Evolutionary conservation across 495 filamentous ascomycete species (phyloP).

Genomic region (Paragyromitra xinjiangensis): DNA sequence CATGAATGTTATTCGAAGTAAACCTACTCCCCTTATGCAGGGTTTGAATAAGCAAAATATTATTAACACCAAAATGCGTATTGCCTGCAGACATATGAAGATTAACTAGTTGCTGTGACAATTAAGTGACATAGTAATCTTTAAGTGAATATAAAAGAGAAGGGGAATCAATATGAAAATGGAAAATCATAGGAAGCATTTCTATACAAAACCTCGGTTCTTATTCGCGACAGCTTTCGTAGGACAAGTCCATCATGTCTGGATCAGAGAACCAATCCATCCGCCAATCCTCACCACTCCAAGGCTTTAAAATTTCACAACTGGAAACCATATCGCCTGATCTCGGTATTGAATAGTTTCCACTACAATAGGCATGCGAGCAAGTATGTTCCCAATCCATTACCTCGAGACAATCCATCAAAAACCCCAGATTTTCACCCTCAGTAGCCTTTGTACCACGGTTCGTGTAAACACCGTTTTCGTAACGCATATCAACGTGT

Average conservation of each 20-base stretch:
- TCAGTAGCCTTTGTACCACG: background rate
- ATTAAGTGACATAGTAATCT: background rate
- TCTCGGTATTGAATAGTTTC: background rate
- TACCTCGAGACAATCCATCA: slow-evolving; percentile 7
- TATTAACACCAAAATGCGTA: too few species aligned
- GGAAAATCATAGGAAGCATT: background rate
- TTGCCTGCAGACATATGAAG: background rate
- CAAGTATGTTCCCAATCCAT: slow-evolving; percentile 49
- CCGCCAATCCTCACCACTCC: slow-evolving; percentile 11
- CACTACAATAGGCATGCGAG: slow-evolving; percentile 3
- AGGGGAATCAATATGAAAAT: background rate
- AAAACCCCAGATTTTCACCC: background rate
- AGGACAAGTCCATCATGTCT: slow-evolving; percentile 43
- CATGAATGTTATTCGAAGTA: too few species aligned
- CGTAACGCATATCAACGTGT: background rate
- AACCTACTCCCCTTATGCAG: too few species aligned
- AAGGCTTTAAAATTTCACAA: background rate
- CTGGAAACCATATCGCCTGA: background rate
- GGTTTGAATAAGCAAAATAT: too few species aligned
- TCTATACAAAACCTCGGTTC: background rate
- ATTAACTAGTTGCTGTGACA: background rate
- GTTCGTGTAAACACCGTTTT: background rate
- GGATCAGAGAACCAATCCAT: slow-evolving; percentile 27
- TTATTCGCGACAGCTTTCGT: slow-evolving; percentile 35
- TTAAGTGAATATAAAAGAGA: background rate